Evolutionary conservation across 345 rosid species (phyloP).

Genomic region (Cardamine chenopodiifolia): DNA sequence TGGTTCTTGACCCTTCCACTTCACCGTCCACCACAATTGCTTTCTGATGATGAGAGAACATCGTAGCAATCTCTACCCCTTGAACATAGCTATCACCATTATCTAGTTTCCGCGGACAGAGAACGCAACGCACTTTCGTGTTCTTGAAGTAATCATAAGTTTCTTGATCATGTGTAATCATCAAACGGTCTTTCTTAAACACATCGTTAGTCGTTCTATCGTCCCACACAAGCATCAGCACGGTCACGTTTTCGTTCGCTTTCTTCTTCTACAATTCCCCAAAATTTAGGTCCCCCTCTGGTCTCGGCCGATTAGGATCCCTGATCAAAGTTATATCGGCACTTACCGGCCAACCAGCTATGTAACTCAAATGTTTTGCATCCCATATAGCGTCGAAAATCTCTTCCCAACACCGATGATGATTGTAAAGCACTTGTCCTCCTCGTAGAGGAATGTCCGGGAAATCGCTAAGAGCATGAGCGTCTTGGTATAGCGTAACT

Average conservation of each 20-base stretch:
- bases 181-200: slow-evolving; percentile 60
- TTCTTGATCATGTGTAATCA: slow-evolving; percentile 79
- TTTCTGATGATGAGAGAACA: slow-evolving; percentile 90
- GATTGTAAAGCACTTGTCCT: slow-evolving; percentile 40
- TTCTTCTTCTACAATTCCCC: slow-evolving; percentile 66
- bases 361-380: slow-evolving; percentile 67
- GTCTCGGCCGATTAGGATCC: slow-evolving; percentile 47
- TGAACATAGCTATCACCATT: slow-evolving; percentile 47
- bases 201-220: slow-evolving; percentile 53
- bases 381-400: slow-evolving; percentile 63
- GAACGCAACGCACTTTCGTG: slow-evolving; percentile 62
- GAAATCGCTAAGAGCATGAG: slow-evolving; percentile 54
- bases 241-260: slow-evolving; percentile 63
- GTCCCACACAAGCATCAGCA: slow-evolving; percentile 83
- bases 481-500: slow-evolving; percentile 84
- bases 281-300: slow-evolving; percentile 44
- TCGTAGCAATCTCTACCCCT: slow-evolving; percentile 50
- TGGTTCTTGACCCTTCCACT: slow-evolving; percentile 12
- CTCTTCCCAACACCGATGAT: slow-evolving; percentile 79
- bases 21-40: slow-evolving; percentile 63
- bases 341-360: slow-evolving; percentile 82
- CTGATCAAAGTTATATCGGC: slow-evolving; percentile 59
- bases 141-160: slow-evolving; percentile 54
- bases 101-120: slow-evolving; percentile 70
- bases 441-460: slow-evolving; percentile 24